Conservation (phyloP, 768 basidiomycete species). For the Boletus vermiculosoides region DNA sequence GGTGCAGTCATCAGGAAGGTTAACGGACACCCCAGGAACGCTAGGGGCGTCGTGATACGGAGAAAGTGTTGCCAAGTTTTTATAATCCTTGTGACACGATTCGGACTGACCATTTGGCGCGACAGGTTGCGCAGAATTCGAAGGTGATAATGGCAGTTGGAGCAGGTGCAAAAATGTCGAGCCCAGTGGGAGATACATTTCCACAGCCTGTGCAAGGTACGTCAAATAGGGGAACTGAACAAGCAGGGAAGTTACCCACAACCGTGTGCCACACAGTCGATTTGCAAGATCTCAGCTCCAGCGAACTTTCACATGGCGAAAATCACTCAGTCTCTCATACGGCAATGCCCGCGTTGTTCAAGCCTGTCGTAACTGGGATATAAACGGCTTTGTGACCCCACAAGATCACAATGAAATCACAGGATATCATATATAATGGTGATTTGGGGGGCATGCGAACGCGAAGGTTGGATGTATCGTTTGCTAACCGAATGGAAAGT, state of each 20-base stretch:
- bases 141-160: constrained; percentile 4
- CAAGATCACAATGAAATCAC: not conserved
- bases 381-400: not conserved
- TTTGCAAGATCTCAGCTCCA: not conserved
- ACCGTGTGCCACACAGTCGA: not conserved
- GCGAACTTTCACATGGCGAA: not conserved
- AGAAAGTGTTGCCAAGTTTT: constrained; percentile 35
- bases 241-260: not conserved
- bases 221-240: not conserved
- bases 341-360: not conserved
- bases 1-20: constrained; percentile 38
- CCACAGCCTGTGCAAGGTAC: not conserved
- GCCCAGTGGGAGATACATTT: constrained; percentile 17
- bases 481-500: not conserved
- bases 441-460: not conserved
- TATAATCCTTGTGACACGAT: not conserved
- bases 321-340: not conserved
- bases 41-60: constrained; percentile 37
- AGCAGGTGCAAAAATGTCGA: constrained; percentile 8
- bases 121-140: not conserved
- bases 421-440: not conserved
- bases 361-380: not conserved
- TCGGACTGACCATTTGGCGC: not conserved
- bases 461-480: not conserved
- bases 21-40: constrained; percentile 25